These are phyloP conservation scores for Triglochin maritima DNA, from an alignment of 106 monocot species.

Conservation along the genomic window DNA sequence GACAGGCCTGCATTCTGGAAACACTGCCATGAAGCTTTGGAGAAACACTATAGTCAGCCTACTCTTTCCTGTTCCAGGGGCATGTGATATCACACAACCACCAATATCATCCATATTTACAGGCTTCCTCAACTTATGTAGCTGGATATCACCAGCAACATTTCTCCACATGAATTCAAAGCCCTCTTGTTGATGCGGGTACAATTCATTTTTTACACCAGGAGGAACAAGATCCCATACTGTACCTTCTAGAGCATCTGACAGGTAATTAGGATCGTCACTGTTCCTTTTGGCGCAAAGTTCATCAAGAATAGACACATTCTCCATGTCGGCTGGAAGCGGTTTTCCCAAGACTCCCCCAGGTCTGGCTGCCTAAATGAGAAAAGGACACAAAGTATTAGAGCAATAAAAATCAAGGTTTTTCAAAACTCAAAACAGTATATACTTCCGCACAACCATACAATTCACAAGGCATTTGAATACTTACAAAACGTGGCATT, in stretches of 20 bases:
- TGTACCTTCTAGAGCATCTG: conserved; percentile 22
- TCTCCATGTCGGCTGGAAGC: conserved; percentile 4
- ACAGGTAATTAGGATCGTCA: conserved; percentile 1
- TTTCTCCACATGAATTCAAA: conserved; percentile 67
- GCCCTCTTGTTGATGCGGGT: conserved; percentile 56
- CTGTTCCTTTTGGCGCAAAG: conserved; percentile 9
- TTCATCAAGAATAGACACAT: conserved; percentile 9
- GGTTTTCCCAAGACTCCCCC: conserved; percentile 11
- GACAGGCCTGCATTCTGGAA: conserved; percentile 50
- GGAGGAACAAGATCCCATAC: conserved; percentile 68
- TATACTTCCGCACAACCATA: too few relatives aligned
- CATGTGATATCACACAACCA: conserved; percentile 71
- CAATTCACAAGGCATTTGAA: neutral
- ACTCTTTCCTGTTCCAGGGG: conserved; percentile 86
- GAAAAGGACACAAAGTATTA: conserved; percentile 4
- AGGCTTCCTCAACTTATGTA: conserved; percentile 18
- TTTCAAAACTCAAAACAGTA: too few relatives aligned
- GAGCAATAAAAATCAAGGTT: neutral
- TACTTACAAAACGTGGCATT: conserved; percentile 51
- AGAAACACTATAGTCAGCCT: conserved; percentile 53
- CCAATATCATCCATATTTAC: conserved; percentile 8
- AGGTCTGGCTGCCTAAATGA: conserved; percentile 17
- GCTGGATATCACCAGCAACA: conserved; percentile 23
- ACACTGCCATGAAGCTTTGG: conserved; percentile 44
- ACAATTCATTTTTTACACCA: conserved; percentile 27